Evolutionary conservation across 2,329 filamentous ascomycete genomes (phyloP), one percentile per base, ranked within the genome.

Genomic region (Colletotrichum spaethianum): DNA sequence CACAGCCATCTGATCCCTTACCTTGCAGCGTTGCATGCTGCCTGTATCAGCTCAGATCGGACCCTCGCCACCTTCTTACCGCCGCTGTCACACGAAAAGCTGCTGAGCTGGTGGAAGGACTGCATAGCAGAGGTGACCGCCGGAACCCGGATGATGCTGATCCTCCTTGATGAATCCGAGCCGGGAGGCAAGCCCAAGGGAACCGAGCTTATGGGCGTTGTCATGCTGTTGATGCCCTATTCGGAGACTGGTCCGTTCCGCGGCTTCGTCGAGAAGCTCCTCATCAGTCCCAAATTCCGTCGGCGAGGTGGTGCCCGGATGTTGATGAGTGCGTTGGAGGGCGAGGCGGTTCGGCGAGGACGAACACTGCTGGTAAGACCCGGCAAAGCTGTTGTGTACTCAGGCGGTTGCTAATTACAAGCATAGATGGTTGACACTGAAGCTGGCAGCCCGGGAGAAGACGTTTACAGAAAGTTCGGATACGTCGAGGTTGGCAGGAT

Each of bases 1-100:
- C 87, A 92, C 75, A 77, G 81, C 36, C 85, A 88, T 76, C 83
- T 91, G 28, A 83, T 90, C 31, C 84, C 86, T 20, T 88, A 89
- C 76, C 83, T 92, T 23, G 89, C 89, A 44, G 84, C 85, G 57
- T 83, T 92, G 31, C 90, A 92, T 75, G 86, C 85, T 70, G 84
- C 86, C 18, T 91, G 89, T 80, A 90, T 92, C 77, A 87, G 86
- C 5, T 82, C 86, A 71, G 89, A 90, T 80, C 83, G 85, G 76
- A 87, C 86, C 73, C 84, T 89, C 44, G 88, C 88, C 33, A 88
- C 85, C 5, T 92, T 92, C 77, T 82, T 90, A 18, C 88, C 89
- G n/a, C 90, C 90, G 0, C 81, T 92, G 42, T 85, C 85, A 59
- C 83, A 89, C 77, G 82, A 86, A 46, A 89, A 88, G 77, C 86